Conservation (phyloP, 2,329 filamentous ascomycete species). For the Ophidiomyces ophidiicola region DNA sequence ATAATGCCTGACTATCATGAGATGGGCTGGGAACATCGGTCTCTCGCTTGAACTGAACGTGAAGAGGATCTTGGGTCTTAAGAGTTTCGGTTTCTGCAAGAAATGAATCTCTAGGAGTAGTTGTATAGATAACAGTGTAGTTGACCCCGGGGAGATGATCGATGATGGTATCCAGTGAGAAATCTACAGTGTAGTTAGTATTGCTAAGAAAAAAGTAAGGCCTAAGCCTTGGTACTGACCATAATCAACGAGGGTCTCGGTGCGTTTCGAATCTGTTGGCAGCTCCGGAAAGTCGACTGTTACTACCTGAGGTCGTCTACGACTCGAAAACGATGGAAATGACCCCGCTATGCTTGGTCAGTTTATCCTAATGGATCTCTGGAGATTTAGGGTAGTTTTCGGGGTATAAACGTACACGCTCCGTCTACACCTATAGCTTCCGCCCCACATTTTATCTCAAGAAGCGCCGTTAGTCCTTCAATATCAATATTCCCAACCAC, state of each 20-base stretch:
- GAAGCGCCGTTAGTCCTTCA: constrained; percentile 29
- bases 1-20: constrained; percentile 35
- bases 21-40: constrained; percentile 27
- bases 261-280: constrained; percentile 25
- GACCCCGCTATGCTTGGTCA: constrained; percentile 19
- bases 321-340: constrained; percentile 27
- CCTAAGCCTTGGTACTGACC: constrained; percentile 23
- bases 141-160: constrained; percentile 37
- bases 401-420: constrained; percentile 26
- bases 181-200: constrained; percentile 3
- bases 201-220: constrained; percentile 9
- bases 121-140: constrained; percentile 68
- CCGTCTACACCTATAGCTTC: constrained; percentile 34
- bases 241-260: constrained; percentile 32
- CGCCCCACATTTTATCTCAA: constrained; percentile 40
- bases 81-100: constrained; percentile 37
- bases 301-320: constrained; percentile 32
- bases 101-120: constrained; percentile 41
- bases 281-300: constrained; percentile 36
- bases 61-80: constrained; percentile 43
- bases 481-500: constrained; percentile 41
- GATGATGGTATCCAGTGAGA: constrained; percentile 33
- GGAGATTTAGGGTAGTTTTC: background rate
- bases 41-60: constrained; percentile 64
- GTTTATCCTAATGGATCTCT: background rate